Evolutionary conservation across 1,139 yeast species (phyloP), one percentile per base, ranked within the genome.

Genomic region (Yamadazyma taylorii): DNA sequence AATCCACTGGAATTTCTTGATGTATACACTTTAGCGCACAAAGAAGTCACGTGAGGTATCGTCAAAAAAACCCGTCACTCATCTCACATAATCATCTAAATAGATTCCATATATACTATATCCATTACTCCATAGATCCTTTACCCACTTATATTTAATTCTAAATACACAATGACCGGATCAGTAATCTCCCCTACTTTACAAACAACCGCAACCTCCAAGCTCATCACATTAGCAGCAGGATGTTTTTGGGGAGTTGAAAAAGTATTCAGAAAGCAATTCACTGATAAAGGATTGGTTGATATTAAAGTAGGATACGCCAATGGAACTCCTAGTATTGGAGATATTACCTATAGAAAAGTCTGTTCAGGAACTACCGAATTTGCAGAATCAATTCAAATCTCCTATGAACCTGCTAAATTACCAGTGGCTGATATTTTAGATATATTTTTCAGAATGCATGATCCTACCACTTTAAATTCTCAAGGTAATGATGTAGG

Each of bases 211-310:
- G 32, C 66, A 5, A 57, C 70, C 4, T 55, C 83, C 35, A 70
- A 75, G 48, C 49, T 81, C 25, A 58, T 81, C 38, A 83, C 89
- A 0, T 59, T 84, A 16, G 90, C 87, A 1, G 89, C 85, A 2
- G 94, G 94, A 3, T 90, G 98, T 57, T 92, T 89, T 70, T 90
- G 97, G 97, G 96, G 96, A 14, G 88, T 85, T 10, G 97, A 92
- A 55, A 84, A 85, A 51, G 80, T 90, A 27, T 89, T 78, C 65
- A 67, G 82, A 45, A 85, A 85, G 55, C 75, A 85, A 46, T 85
- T 79, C 48, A 53, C 54, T 5, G 72, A 63, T 39, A 80, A 78
- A 54, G 90, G 90, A 2, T 61, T 90, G 16, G 57, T 83, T 12
- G 96, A 86, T 55, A 73, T 81, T 36, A 81, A 78, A 55, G 97